Evolutionary conservation across 345 rosid species (phyloP).

Genomic region (Angophora floribunda): DNA sequence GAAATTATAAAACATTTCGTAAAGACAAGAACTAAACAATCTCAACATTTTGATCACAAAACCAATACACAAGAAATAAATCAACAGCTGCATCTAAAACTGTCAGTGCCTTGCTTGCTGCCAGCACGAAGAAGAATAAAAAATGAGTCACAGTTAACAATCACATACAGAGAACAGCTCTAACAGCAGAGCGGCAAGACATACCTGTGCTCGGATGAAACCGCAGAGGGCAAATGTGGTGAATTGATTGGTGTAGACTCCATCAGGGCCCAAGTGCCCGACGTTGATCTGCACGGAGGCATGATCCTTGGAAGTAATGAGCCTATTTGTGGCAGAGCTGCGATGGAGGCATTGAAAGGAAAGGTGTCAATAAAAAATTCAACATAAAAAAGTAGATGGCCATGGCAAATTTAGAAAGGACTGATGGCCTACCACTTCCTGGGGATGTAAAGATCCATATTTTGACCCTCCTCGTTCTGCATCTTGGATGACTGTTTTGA

Average conservation of each 20-base stretch:
- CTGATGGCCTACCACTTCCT: slow-evolving; percentile 56
- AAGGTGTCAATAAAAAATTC: not conserved
- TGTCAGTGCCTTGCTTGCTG: not conserved
- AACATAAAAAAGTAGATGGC: not conserved
- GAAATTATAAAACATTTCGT: not conserved
- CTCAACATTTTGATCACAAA: not conserved
- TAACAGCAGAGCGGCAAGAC: not conserved
- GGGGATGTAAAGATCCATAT: slow-evolving; percentile 87
- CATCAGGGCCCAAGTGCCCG: slow-evolving; percentile 45
- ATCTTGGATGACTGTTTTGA: slow-evolving; percentile 28
- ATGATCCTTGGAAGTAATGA: slow-evolving; percentile 53
- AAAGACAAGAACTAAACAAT: not conserved
- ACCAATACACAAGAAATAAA: not conserved
- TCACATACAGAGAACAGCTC: not conserved
- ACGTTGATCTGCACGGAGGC: slow-evolving; percentile 48
- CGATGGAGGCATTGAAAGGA: not conserved
- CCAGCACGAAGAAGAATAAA: not conserved
- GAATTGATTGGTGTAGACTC: slow-evolving; percentile 35
- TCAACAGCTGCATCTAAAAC: not conserved
- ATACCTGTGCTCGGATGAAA: slow-evolving; percentile 45
- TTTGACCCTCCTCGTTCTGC: slow-evolving; percentile 95
- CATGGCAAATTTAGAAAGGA: not conserved
- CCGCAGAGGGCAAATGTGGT: slow-evolving; percentile 47
- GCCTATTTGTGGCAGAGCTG: slow-evolving; percentile 61
- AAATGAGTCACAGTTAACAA: not conserved